Conservation (phyloP, 495 filamentous ascomycete species). For the Cercophora sp. region DNA sequence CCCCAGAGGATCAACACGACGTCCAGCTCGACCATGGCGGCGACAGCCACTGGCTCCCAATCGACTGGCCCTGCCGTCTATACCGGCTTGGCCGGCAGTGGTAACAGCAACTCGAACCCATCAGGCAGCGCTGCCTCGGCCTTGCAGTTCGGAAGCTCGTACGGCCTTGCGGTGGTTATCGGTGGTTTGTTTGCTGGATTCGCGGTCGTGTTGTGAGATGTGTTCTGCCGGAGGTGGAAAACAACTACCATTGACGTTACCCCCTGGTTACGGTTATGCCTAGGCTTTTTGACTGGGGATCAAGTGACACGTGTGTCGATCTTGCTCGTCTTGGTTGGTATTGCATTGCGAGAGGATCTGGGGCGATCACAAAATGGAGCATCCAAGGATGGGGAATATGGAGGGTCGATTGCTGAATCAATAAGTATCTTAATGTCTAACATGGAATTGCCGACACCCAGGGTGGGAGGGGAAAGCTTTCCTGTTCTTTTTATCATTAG, state of each 20-base stretch:
- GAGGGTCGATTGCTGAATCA: background rate
- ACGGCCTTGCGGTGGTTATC: conserved; percentile 54
- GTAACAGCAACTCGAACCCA: conserved; percentile 17
- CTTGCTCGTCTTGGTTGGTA: conserved; percentile 1
- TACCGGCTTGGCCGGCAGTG: conserved; percentile 47
- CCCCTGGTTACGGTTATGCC: too few species aligned
- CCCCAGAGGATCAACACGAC: conserved; percentile 60
- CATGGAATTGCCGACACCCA: background rate
- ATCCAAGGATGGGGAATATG: background rate
- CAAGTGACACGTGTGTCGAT: background rate
- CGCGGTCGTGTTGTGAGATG: conserved; percentile 55
- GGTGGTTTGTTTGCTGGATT: conserved; percentile 62
- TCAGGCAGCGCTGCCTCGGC: conserved; percentile 30
- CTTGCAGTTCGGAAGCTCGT: conserved; percentile 52
- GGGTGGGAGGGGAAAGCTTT: too few species aligned
- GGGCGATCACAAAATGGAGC: background rate
- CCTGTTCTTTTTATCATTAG: too few species aligned
- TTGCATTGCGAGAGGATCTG: background rate
- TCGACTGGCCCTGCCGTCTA: conserved; percentile 34
- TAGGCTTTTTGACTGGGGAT: too few species aligned
- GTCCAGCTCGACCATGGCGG: conserved; percentile 42
- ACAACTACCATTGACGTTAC: too few species aligned
- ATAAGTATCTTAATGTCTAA: conserved; percentile 11
- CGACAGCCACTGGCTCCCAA: conserved; percentile 38
- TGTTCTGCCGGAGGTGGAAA: too few species aligned